These are phyloP conservation scores for Passalora sequoiae DNA, from an alignment of 2,329 filamentous ascomycete genomes.

Conservation along the genomic window DNA sequence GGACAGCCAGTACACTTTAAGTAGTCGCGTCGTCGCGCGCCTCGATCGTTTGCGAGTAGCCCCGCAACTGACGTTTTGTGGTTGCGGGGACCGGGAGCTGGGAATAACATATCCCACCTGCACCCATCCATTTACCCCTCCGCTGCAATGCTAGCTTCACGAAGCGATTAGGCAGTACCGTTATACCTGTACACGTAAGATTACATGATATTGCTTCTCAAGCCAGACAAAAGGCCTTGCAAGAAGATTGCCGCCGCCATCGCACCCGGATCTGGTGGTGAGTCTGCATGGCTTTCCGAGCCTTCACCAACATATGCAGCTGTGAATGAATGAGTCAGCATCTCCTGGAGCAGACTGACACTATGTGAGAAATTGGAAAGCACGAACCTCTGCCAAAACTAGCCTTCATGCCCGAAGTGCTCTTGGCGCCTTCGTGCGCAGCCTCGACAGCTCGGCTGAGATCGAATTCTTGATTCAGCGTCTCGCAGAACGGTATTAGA, in stretches of 20 bases:
- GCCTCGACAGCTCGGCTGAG: constrained; percentile 30
- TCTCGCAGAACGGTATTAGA: constrained; percentile 37
- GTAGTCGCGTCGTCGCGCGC: not conserved
- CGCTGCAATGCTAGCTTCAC: not conserved
- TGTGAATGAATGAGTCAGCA: no score
- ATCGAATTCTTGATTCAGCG: constrained; percentile 24
- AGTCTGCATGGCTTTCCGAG: constrained; percentile 14
- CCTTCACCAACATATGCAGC: constrained; percentile 35
- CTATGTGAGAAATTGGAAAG: no score
- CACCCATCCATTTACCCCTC: no score
- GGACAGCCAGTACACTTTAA: not conserved
- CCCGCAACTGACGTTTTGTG: constrained; percentile 4
- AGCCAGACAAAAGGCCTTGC: constrained; percentile 29
- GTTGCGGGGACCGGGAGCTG: constrained; percentile 2
- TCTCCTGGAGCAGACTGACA: no score
- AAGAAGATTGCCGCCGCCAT: constrained; percentile 36
- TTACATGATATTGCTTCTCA: constrained; percentile 5
- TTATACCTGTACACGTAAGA: not conserved
- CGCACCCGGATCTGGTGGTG: constrained; percentile 36
- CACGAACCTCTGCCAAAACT: constrained; percentile 34
- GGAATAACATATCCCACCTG: constrained; percentile 7
- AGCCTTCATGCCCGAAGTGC: constrained; percentile 34
- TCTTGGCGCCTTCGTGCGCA: constrained; percentile 31
- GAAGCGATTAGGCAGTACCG: no score
- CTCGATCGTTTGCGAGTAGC: not conserved